Evolutionary conservation across 139 green algal species (phyloP).

Genomic region (Picochlorum sp.): DNA sequence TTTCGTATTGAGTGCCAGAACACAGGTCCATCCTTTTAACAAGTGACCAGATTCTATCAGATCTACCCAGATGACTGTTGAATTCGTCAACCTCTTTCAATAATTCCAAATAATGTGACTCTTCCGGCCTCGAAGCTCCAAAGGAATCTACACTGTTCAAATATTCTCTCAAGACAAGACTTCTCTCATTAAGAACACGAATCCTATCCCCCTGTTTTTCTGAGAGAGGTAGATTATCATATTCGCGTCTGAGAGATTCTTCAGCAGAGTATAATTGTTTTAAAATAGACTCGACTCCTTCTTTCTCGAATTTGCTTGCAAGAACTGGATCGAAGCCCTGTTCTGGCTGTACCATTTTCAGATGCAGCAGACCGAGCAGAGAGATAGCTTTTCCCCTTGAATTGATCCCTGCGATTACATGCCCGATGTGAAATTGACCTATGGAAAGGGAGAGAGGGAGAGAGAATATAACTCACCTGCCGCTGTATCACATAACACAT

Average conservation of each 20-base stretch:
- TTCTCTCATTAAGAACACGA: not conserved
- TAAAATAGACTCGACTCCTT: not conserved
- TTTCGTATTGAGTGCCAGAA: constrained; percentile 1
- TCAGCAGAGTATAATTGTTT: not conserved
- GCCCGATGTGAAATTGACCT: too few species aligned
- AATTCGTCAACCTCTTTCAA: not conserved
- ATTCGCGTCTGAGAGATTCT: not conserved
- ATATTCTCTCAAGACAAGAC: not conserved
- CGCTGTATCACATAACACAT: too few species aligned
- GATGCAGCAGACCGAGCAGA: not conserved
- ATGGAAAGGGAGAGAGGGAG: too few species aligned
- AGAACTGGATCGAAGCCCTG: not conserved
- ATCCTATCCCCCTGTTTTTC: not conserved
- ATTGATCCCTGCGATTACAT: not conserved
- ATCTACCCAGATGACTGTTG: not conserved
- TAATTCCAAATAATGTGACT: not conserved
- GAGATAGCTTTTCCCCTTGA: not conserved
- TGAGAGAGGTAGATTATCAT: not conserved
- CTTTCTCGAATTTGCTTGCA: constrained; percentile 4
- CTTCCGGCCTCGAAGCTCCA: not conserved
- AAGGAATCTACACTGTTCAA: not conserved
- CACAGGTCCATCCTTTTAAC: not conserved
- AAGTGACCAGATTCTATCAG: not conserved
- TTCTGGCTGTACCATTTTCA: not conserved
- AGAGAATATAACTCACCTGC: too few species aligned